phyloP scores from a whole-genome alignment of 179 eudicot genomes.

The Spergularia azorica region DNA sequence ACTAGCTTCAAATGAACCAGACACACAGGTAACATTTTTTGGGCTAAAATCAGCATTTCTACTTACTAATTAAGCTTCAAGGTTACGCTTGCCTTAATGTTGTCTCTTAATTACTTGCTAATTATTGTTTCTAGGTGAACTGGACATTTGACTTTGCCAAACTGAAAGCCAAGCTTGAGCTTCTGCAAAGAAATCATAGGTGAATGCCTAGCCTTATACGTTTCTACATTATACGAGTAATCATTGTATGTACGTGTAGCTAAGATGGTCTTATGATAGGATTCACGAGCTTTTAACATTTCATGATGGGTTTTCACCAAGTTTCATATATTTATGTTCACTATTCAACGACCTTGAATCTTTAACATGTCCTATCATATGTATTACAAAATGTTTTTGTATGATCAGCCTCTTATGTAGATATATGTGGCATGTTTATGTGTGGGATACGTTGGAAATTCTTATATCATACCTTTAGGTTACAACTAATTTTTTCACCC shows the following conservation, averaged over 20 bases:
- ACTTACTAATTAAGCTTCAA: background rate
- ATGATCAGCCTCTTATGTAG: too few relatives aligned
- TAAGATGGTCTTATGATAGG: too few relatives aligned
- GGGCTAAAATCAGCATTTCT: background rate
- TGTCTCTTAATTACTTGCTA: background rate
- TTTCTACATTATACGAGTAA: background rate
- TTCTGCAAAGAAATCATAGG: constrained; percentile 71
- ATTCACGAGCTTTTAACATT: background rate
- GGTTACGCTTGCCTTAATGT: too few relatives aligned
- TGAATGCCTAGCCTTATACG: background rate
- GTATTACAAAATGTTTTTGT: too few relatives aligned
- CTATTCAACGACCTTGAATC: too few relatives aligned
- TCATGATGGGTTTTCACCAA: background rate
- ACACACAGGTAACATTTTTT: constrained; percentile 30
- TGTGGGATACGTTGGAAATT: too few relatives aligned
- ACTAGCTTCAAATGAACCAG: constrained; percentile 33
- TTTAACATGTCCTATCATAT: too few relatives aligned
- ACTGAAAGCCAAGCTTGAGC: constrained; percentile 76
- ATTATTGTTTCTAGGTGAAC: constrained; percentile 42
- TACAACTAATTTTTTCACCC: too few relatives aligned
- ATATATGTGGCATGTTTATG: too few relatives aligned
- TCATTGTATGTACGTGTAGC: too few relatives aligned
- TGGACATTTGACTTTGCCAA: constrained; percentile 80
- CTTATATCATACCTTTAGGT: too few relatives aligned
- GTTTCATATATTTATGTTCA: too few relatives aligned